Evolutionary conservation across 2,329 filamentous ascomycete species (phyloP).

Genomic region (Fonsecaea pugnacius): DNA sequence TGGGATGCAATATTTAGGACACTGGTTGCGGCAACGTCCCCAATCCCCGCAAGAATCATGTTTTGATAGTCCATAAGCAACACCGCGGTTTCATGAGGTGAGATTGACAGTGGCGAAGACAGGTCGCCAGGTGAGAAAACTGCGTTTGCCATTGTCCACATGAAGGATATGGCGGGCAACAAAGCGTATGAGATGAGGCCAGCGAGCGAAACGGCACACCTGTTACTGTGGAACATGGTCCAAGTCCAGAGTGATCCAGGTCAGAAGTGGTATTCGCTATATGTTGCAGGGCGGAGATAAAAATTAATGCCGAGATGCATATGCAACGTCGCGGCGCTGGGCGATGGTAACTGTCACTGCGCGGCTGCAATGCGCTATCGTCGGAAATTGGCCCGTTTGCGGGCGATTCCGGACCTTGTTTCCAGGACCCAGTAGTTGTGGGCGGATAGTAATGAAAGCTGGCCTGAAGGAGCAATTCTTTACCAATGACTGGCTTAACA

Average conservation of each 20-base stretch:
- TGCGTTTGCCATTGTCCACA: constrained; percentile 6
- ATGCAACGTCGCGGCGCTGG: background rate
- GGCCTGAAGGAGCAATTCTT: background rate
- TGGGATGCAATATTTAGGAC: constrained; percentile 36
- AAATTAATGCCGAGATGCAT: background rate
- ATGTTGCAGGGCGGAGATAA: background rate
- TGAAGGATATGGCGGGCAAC: background rate
- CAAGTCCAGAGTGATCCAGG: background rate
- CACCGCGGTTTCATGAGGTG: constrained; percentile 39
- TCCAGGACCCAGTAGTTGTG: background rate
- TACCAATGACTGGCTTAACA: background rate
- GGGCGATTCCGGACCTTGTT: background rate
- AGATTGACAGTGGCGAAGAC: constrained; percentile 35
- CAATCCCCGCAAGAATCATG: constrained; percentile 33
- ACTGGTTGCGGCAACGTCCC: constrained; percentile 22
- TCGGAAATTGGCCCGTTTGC: background rate
- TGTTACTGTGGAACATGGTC: background rate
- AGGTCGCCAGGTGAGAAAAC: constrained; percentile 22
- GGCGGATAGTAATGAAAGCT: background rate
- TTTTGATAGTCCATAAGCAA: constrained; percentile 43
- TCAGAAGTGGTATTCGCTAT: background rate
- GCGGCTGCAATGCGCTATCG: background rate
- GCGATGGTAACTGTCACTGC: background rate
- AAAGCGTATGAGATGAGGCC: background rate
- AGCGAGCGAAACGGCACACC: background rate